A percentile compares a stretch with the other conserved stretches of the same genome.
Evolutionary conservation across 495 filamentous ascomycete genomes (phyloP).

Genomic region (Penicillium cataractarum): DNA sequence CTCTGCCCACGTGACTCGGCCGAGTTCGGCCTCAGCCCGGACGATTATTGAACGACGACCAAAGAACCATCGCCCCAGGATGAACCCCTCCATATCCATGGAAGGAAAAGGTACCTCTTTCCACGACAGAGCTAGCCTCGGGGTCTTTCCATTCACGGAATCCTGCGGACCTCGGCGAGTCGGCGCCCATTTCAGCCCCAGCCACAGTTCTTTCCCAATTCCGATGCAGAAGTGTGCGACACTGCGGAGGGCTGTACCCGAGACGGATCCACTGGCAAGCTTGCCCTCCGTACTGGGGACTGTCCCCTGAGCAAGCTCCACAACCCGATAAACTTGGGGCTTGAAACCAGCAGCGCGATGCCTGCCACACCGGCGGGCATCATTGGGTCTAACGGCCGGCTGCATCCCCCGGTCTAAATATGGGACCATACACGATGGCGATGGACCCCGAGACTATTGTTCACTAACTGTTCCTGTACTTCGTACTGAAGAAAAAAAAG

Average conservation of each 20-base stretch:
- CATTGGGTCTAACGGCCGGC: constrained; percentile 11
- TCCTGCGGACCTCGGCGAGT: constrained; percentile 11
- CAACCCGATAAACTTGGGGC: constrained; percentile 22
- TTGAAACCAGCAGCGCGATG: constrained; percentile 14
- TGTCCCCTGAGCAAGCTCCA: constrained; percentile 18
- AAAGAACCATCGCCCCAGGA: neutral
- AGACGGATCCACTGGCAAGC: constrained; percentile 12
- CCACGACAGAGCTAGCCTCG: neutral
- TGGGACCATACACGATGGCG: constrained; percentile 17
- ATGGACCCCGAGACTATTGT: neutral
- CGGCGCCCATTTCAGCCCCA: no score
- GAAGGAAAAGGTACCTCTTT: neutral
- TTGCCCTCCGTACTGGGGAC: neutral
- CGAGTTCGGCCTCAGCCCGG: neutral
- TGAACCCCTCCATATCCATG: neutral
- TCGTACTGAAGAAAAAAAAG: constrained; percentile 4
- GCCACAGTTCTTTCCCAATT: neutral
- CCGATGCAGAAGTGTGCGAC: constrained; percentile 6
- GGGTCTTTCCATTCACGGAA: neutral
- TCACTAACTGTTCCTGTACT: neutral
- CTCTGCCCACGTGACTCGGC: constrained; percentile 2
- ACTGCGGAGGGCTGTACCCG: constrained; percentile 14
- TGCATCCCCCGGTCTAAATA: constrained; percentile 5
- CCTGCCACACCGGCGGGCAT: constrained; percentile 7
- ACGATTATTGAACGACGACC: neutral